Percentiles rank a stretch among this genome's conserved stretches.
Conservation (phyloP, 2,329 filamentous ascomycete genomes). For the Cercospora sesami region DNA sequence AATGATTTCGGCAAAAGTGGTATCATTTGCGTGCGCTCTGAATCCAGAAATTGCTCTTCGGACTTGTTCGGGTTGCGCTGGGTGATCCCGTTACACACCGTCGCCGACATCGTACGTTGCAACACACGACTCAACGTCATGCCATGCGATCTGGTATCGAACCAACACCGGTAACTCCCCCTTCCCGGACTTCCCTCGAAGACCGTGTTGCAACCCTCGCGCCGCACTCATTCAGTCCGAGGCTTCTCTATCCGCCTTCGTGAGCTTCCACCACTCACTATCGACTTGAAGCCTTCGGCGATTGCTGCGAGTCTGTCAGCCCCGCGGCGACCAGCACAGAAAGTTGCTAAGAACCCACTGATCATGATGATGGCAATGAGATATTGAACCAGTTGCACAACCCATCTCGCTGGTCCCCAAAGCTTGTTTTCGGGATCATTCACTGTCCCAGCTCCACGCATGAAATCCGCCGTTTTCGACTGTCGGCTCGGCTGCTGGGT, state of each 20-base stretch:
- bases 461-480: constrained; percentile 28
- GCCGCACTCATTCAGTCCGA: not conserved
- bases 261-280: constrained; percentile 25
- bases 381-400: constrained; percentile 32
- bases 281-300: constrained; percentile 28
- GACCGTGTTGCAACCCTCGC: not conserved
- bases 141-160: constrained; percentile 9
- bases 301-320: constrained; percentile 23
- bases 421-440: constrained; percentile 32
- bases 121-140: not conserved
- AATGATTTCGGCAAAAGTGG: not conserved
- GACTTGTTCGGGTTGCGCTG: constrained; percentile 22
- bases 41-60: not conserved
- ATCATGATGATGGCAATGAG: constrained; percentile 32
- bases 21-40: not conserved
- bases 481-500: constrained; percentile 16
- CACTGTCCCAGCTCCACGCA: constrained; percentile 31
- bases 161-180: not conserved
- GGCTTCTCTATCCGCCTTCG: constrained; percentile 16
- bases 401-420: constrained; percentile 32
- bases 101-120: constrained; percentile 6
- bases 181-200: not conserved
- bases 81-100: not conserved
- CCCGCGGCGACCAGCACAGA: not conserved
- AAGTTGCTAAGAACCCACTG: constrained; percentile 19